Base-by-base conservation (phyloP, 495 filamentous ascomycete species). In the Cudoniella acicularis region DNA sequence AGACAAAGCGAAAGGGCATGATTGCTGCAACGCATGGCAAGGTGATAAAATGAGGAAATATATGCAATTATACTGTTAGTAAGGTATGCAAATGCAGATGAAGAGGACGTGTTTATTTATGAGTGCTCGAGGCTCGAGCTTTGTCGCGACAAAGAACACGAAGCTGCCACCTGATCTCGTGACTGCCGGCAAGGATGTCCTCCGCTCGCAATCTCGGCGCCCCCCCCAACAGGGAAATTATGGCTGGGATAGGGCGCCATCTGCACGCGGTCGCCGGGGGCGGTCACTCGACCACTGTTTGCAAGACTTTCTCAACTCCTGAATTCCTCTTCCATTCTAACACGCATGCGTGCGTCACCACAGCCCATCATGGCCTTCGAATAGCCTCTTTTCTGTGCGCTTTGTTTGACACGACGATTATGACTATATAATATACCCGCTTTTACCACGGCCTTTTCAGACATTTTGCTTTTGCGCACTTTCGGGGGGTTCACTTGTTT, bases 1-100 rank as follows among this genome's bases (percentile, higher is more conserved):
- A 71, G 8, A 73, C 64, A 67, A 88, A 89, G 3, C 75, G 79
- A 72, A 89, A 81, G 11, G 80, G 78, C 86, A 89, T 88, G 3
- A 27, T 45, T 43, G 21, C 30, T 52, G 26, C 24, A 26, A 52
- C 40, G 54, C 3, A 48, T 36, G 13, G 36, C 18, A 36, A 40
- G 24, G 46, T 20, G 10, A 45, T 24, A 49, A 21, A 43, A 43
- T 43, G 41, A n/a, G 0, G 3, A 36, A 50, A 25, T 42, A 22
- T 13, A 54, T 49, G n/a, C 10, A 2, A 22, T 3, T 20, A 24
- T 36, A 27, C 40, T 10, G 13, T 13, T 18, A 2, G 54, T 30
- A 13, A 45, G 17, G 18, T 21, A 46, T 46, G 18, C 43, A 16
- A 21, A 46, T 16, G 18, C 18, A 17, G 6, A 46, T n/a, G 36